Evolutionary conservation across 805 yeast species (phyloP).

Genomic region (Saccharomyces paradoxus): DNA sequence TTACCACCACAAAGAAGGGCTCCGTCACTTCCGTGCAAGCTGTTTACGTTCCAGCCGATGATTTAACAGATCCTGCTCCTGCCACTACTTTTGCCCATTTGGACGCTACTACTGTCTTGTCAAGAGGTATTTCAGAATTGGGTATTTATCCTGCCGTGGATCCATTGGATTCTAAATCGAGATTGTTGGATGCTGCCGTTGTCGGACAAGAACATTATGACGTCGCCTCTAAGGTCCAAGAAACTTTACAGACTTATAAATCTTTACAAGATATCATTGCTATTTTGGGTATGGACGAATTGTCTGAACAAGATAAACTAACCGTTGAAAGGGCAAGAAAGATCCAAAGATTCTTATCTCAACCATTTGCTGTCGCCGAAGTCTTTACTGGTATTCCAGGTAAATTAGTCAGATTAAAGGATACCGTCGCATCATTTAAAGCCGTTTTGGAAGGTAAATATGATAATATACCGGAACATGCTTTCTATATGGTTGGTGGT

Average conservation of each 20-base stretch:
- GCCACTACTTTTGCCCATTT: constrained; percentile 99
- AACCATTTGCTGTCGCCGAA: constrained; percentile 99
- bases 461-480: constrained; percentile 97
- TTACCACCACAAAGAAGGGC: constrained; percentile 99
- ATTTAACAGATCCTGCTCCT: constrained; percentile 99
- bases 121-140: constrained; percentile 98
- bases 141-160: constrained; percentile 99
- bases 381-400: constrained; percentile 99
- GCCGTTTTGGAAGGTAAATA: constrained; percentile 97
- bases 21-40: constrained; percentile 99
- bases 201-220: constrained; percentile 99
- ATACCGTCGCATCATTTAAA: constrained; percentile 89
- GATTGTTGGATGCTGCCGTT: constrained; percentile 93
- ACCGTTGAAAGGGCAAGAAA: constrained; percentile 99
- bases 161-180: constrained; percentile 98
- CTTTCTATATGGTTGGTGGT: constrained; percentile 99
- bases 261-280: constrained; percentile 99
- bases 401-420: constrained; percentile 92
- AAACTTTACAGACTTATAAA: constrained; percentile 98
- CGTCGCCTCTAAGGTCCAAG: constrained; percentile 91
- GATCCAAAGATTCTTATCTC: constrained; percentile 99
- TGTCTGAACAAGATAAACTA: constrained; percentile 96
- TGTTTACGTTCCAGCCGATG: constrained; percentile 99
- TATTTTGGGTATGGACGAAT: constrained; percentile 99
- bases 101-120: constrained; percentile 99